Evolutionary conservation across 345 rosid genomes (phyloP), one percentile per base, ranked within the genome.

Genomic region (Arabis alpina): DNA sequence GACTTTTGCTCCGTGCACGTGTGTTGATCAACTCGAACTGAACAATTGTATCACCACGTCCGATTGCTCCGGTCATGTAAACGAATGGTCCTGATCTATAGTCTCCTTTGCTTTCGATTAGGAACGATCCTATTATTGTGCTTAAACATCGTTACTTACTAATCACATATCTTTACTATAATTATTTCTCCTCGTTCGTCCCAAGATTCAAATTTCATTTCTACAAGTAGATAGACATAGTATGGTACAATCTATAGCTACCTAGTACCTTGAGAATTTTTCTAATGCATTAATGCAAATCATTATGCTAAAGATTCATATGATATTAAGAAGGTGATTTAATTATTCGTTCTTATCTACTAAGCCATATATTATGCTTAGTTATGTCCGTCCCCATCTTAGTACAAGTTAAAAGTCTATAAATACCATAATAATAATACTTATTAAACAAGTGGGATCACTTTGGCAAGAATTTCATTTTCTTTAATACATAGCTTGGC

Each of bases 1-100:
- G 73, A 74, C 68, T 60, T 28, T 74, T 52, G 54, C 50, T 36
- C 10, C 42, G 10, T 67, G 68, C 78, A 74, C 73, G 69, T 67
- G 73, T 74, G 72, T 34, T 34, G 66, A 67, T 74, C 51, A 52
- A 60, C 10, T 63, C 36, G 36, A 8, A 25, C 56, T 67, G 34
- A 60, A 55, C 27, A 57, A 74, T 63, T 55, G 56, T 49, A 62
- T 54, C 49, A 49, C 32, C 49, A 64, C 51, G 70, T 72, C 76
- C 48, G 69, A 43, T 67, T 66, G 47, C 44, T 10, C 73, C 68
- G 50, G 77, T 66, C 63, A 43, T 14, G 43, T 67, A 57, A 57
- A 41, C 2, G 48, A 44, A 58, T 54, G 72, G 66, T 49, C 59
- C 61, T 3, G 67, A 66, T 66, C 41, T 19, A 23, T 13, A 23